Evolutionary conservation across 352 stramenopile species (phyloP).

Genomic region (Phytopythium sindhum): DNA sequence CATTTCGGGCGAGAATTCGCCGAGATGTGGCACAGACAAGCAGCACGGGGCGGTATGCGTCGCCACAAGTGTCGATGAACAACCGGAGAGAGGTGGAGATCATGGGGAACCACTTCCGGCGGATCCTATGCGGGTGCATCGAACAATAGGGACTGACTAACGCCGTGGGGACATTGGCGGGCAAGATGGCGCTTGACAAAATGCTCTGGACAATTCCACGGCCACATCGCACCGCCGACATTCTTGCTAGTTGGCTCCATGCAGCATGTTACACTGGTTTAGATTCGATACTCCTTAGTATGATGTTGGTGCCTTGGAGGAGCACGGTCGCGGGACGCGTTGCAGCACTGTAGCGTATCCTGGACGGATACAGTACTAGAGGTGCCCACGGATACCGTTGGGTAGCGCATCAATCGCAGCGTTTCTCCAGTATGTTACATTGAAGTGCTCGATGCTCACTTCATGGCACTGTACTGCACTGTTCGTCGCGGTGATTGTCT

Average conservation of each 20-base stretch:
- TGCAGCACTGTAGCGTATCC: not conserved
- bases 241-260: not conserved
- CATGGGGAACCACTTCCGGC: not conserved
- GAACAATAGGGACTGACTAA: constrained; percentile 3
- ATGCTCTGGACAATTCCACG: not conserved
- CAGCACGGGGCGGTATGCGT: not conserved
- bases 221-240: not conserved
- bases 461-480: too few species aligned
- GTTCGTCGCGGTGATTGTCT: too few species aligned
- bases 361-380: not conserved
- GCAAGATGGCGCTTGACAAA: not conserved
- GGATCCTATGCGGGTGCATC: not conserved
- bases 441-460: too few species aligned
- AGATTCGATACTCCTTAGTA: not conserved
- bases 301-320: not conserved
- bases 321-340: not conserved
- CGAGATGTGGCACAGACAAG: constrained; percentile 1
- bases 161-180: not conserved
- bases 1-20: not conserved
- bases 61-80: not conserved
- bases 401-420: too few species aligned
- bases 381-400: not conserved
- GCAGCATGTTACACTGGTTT: not conserved
- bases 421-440: too few species aligned
- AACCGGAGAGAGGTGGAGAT: not conserved